A percentile compares a stretch with the other conserved stretches of the same genome.
Conservation (phyloP, 2,329 filamentous ascomycete genomes). For the Thelonectria blattea region DNA sequence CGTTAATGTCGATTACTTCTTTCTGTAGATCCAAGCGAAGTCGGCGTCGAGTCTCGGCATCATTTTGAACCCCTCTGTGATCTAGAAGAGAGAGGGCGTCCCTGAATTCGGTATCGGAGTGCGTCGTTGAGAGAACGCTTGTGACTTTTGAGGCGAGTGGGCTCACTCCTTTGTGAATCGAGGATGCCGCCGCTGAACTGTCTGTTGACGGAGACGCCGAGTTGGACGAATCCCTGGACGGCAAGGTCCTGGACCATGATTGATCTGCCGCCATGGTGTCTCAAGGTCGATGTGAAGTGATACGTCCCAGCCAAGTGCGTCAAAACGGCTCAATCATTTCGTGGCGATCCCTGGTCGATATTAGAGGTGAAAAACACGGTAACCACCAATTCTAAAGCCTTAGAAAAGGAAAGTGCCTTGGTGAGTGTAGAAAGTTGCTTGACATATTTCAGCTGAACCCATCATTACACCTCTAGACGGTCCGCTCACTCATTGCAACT, state of each 20-base stretch:
- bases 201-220: constrained; percentile 72
- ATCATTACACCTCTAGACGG: constrained; percentile 1
- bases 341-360: not conserved
- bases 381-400: not conserved
- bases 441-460: not conserved
- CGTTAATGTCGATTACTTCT: constrained; percentile 93
- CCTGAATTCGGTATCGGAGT: constrained; percentile 89
- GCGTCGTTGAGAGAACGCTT: constrained; percentile 86
- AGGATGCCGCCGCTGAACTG: constrained; percentile 84
- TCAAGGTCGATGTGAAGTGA: constrained; percentile 4
- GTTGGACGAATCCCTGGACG: constrained; percentile 36
- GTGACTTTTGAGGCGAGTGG: constrained; percentile 83
- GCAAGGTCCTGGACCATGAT: constrained; percentile 30
- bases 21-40: constrained; percentile 85
- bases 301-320: not conserved
- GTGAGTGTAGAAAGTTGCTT: constrained; percentile 1
- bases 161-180: constrained; percentile 54
- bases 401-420: not conserved
- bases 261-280: constrained; percentile 31
- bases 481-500: constrained; percentile 27
- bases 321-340: constrained; percentile 20
- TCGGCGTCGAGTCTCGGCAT: constrained; percentile 77
- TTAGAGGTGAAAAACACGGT: not conserved
- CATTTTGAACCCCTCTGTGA: constrained; percentile 72
- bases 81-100: constrained; percentile 84